Evolutionary conservation across 179 eudicot species (phyloP), one percentile per base, ranked within the genome.

Genomic region (Sideroxylon spinosum): DNA sequence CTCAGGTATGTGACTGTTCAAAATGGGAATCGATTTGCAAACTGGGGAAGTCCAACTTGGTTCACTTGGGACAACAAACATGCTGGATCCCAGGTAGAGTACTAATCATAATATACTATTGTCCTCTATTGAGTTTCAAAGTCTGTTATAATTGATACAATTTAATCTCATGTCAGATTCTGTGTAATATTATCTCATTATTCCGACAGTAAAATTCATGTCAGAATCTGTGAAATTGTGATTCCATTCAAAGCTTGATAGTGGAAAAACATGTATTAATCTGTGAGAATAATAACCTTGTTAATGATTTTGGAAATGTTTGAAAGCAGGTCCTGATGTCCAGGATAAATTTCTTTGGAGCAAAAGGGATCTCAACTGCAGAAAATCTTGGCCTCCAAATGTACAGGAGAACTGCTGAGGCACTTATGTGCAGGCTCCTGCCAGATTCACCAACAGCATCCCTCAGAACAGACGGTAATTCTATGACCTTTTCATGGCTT

Each of bases 41-140:
- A 91, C 67, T 88, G 91, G 82, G 93, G 93, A 74, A 79, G 63
- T 61, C 88, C 91, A 9, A 73, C 90, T 6, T 92, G 93, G 93
- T 92, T 92, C 86, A 88, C 88, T 57, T 92, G 97, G 97, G 97
- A 92, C 70, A 88, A 88, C 81, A 92, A 92, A 77, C 86, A 81
- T 25, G 88, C 93, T 19, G 97, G 94, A 80, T 82, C 88, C 57
- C 97, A 92, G 93, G 97, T 90, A 76, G 3, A 0, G n/a, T 20
- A 13, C 32, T 48, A 3, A 8, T n/a, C 6, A 12, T 44, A 19
- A 17, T 6, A 63, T 13, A 32, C 16, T 20, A 23, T 32, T 10
- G 10, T 25, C 44, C 44, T 37, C 3, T 1, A 3, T 3, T 37
- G 44, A 37, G 44, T 37, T 37, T 37, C 44, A 37, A 37, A 37